Percentiles rank a stretch among this genome's conserved stretches.
phyloP scores from a whole-genome alignment of 2,329 filamentous ascomycete species.

The Aspergillus sp. region DNA sequence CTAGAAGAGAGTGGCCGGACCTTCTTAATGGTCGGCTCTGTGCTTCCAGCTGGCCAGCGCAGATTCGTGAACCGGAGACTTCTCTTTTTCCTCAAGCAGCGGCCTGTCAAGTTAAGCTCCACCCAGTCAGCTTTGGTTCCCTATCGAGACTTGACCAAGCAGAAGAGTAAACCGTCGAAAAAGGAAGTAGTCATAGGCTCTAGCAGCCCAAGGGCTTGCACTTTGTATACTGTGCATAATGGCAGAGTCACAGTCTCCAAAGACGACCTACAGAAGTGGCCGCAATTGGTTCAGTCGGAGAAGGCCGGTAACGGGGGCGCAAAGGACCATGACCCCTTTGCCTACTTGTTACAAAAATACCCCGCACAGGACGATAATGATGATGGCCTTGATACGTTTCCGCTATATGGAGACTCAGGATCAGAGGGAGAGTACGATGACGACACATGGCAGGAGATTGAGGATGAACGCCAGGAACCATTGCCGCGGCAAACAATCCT shows the following conservation, averaged over 20 bases:
- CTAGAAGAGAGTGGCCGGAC: slow-evolving; percentile 29
- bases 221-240: slow-evolving; percentile 31
- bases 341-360: slow-evolving; percentile 48
- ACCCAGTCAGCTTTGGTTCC: slow-evolving; percentile 32
- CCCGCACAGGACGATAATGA: slow-evolving; percentile 37
- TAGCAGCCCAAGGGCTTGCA: slow-evolving; percentile 27
- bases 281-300: slow-evolving; percentile 22
- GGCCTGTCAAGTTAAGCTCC: slow-evolving; percentile 24
- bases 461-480: slow-evolving; percentile 49
- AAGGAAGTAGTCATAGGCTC: slow-evolving; percentile 16
- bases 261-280: slow-evolving; percentile 32
- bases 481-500: slow-evolving; percentile 37
- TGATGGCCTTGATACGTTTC: slow-evolving; percentile 49
- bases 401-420: slow-evolving; percentile 59
- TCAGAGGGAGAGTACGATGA: slow-evolving; percentile 58
- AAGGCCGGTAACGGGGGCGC: neutral
- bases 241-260: slow-evolving; percentile 28
- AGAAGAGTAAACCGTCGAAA: neutral
- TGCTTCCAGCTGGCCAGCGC: slow-evolving; percentile 28
- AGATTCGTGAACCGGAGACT: slow-evolving; percentile 36
- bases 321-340: slow-evolving; percentile 25
- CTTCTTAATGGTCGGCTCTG: slow-evolving; percentile 27
- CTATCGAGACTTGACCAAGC: slow-evolving; percentile 17
- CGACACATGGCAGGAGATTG: slow-evolving; percentile 63
- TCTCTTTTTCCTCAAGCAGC: slow-evolving; percentile 30